Evolutionary conservation across 768 basidiomycete genomes (phyloP).

Genomic region (Xerocomus brunneocitrinus): DNA sequence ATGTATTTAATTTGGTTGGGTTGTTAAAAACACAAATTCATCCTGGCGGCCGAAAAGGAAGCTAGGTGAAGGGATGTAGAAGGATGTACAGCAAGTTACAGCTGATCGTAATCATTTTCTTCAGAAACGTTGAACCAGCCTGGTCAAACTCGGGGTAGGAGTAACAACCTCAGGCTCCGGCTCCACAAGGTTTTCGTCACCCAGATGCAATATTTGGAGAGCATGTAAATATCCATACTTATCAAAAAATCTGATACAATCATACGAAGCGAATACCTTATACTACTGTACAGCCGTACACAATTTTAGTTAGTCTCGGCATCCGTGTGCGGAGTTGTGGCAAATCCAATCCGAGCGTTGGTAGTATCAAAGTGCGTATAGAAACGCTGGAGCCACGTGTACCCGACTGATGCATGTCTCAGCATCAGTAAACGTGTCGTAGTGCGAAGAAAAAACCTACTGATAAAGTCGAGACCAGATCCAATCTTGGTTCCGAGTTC

Average conservation of each 20-base stretch:
- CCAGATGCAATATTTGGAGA: too few species aligned
- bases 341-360: conserved; percentile 21
- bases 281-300: not conserved
- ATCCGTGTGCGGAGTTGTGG: conserved; percentile 37
- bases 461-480: conserved; percentile 61
- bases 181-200: too few species aligned
- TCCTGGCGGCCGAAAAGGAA: too few species aligned
- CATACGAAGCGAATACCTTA: not conserved
- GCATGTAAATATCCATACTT: too few species aligned
- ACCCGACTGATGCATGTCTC: conserved; percentile 40
- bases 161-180: too few species aligned
- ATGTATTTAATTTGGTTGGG: too few species aligned
- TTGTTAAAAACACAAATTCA: too few species aligned
- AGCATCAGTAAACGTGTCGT: not conserved
- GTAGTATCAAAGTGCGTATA: conserved; percentile 50
- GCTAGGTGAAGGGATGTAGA: too few species aligned
- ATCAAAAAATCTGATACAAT: not conserved
- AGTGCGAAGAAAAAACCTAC: conserved; percentile 28
- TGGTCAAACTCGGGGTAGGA: too few species aligned
- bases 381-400: conserved; percentile 57
- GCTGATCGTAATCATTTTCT: too few species aligned
- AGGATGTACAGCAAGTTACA: too few species aligned
- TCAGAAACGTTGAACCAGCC: too few species aligned
- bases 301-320: conserved; percentile 36
- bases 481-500: conserved; percentile 50